These are phyloP conservation scores for Rosa persica DNA, from an alignment of 306 rosid species.

Conservation along the genomic window DNA sequence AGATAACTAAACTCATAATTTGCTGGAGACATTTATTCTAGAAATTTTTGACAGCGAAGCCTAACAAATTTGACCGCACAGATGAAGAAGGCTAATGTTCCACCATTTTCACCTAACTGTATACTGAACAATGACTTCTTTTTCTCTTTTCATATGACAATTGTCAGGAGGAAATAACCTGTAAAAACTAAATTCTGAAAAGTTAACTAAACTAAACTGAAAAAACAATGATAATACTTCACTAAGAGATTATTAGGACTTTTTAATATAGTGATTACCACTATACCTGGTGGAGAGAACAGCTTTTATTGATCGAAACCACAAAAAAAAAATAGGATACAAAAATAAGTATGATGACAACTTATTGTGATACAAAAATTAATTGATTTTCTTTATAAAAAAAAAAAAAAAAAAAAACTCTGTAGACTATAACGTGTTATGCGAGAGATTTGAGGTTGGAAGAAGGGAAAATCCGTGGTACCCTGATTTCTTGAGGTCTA, in stretches of 20 bases:
- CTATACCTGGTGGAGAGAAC: background rate
- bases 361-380: constrained; percentile 28
- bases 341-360: constrained; percentile 28
- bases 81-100: background rate
- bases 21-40: background rate
- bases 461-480: background rate
- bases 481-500: background rate
- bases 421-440: constrained; percentile 32
- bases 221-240: background rate
- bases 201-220: background rate
- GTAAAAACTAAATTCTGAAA: background rate
- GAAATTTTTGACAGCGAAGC: background rate
- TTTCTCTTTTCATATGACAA: background rate
- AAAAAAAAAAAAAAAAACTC: background rate
- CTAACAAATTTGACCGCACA: background rate
- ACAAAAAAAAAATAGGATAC: constrained; percentile 22
- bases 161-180: background rate
- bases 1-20: background rate
- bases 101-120: background rate
- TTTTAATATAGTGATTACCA: background rate
- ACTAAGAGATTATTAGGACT: background rate
- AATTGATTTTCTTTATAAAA: background rate
- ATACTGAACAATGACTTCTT: background rate
- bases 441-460: constrained; percentile 24
- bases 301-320: constrained; percentile 43